Conservation (phyloP, 2,329 filamentous ascomycete species). For the Cytospora paraplurivora region DNA sequence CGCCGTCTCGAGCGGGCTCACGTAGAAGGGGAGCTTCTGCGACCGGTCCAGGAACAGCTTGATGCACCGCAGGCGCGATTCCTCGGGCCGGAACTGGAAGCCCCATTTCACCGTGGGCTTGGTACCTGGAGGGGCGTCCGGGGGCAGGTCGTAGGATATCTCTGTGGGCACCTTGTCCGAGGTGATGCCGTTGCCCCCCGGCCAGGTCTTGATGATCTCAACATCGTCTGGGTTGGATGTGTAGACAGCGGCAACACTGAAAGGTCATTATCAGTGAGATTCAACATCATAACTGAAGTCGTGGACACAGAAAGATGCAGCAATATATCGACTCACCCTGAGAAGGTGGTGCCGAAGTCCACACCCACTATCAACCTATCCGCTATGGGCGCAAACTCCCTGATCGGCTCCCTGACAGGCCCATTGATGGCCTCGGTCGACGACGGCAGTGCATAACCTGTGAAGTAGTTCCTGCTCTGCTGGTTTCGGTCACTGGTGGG, state of each 20-base stretch:
- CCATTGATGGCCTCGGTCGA: conserved; percentile 66
- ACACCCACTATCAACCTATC: conserved; percentile 76
- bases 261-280: conserved; percentile 24
- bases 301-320: not conserved
- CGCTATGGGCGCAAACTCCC: conserved; percentile 53
- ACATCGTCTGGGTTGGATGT: conserved; percentile 77
- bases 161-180: conserved; percentile 85
- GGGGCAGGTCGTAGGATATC: conserved; percentile 62
- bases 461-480: conserved; percentile 59
- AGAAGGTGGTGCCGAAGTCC: conserved; percentile 85
- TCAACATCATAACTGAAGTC: not conserved
- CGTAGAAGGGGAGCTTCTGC: conserved; percentile 79
- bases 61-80: conserved; percentile 75
- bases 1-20: conserved; percentile 75
- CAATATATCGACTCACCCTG: conserved; percentile 58
- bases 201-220: conserved; percentile 84
- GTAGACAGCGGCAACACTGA: conserved; percentile 70
- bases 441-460: conserved; percentile 55
- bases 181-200: conserved; percentile 82
- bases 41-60: conserved; percentile 82
- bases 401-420: conserved; percentile 57
- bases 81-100: conserved; percentile 79
- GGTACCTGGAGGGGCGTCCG: conserved; percentile 41
- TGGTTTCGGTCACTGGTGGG: conserved; percentile 50
- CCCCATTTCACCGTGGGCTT: conserved; percentile 70